These are phyloP conservation scores for Mycena crocata DNA, from an alignment of 768 basidiomycete genomes.

Conservation along the genomic window DNA sequence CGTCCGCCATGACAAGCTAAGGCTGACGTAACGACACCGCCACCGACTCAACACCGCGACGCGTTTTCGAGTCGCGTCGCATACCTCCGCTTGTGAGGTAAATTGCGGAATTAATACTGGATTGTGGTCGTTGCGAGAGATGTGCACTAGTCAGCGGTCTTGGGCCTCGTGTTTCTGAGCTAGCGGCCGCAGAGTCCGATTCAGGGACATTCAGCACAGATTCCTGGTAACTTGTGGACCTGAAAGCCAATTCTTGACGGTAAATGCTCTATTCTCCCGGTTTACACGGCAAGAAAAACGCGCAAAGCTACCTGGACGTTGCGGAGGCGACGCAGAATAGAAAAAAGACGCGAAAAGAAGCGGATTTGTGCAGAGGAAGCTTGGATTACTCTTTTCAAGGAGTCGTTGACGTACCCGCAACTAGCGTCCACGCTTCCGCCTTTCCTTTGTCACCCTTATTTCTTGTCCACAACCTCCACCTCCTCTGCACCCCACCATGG, in stretches of 20 bases:
- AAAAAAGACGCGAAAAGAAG: constrained; percentile 29
- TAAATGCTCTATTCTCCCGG: constrained; percentile 12
- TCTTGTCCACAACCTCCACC: constrained; percentile 37
- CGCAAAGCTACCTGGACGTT: constrained; percentile 26
- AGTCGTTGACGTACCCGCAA: constrained; percentile 23
- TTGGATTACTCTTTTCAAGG: neutral
- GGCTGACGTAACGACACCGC: neutral
- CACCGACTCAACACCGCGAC: too few relatives aligned
- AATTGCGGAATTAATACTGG: neutral
- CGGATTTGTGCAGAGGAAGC: neutral
- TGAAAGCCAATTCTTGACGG: neutral
- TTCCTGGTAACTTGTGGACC: neutral
- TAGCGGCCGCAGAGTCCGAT: neutral
- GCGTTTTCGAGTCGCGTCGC: constrained; percentile 7
- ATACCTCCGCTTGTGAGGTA: constrained; percentile 20
- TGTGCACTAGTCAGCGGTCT: constrained; percentile 10
- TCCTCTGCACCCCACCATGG: constrained; percentile 41
- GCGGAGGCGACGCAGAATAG: constrained; percentile 30
- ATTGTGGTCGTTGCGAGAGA: constrained; percentile 20
- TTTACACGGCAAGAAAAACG: constrained; percentile 18
- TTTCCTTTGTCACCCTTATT: constrained; percentile 30
- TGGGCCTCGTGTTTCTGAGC: neutral
- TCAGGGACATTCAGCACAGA: neutral
- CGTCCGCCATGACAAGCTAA: constrained; percentile 13
- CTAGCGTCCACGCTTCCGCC: constrained; percentile 12